Percentiles rank a stretch among this genome's conserved stretches.
Conservation (phyloP, 2,329 filamentous ascomycete species). For the Ceratocystis harringtonii region DNA sequence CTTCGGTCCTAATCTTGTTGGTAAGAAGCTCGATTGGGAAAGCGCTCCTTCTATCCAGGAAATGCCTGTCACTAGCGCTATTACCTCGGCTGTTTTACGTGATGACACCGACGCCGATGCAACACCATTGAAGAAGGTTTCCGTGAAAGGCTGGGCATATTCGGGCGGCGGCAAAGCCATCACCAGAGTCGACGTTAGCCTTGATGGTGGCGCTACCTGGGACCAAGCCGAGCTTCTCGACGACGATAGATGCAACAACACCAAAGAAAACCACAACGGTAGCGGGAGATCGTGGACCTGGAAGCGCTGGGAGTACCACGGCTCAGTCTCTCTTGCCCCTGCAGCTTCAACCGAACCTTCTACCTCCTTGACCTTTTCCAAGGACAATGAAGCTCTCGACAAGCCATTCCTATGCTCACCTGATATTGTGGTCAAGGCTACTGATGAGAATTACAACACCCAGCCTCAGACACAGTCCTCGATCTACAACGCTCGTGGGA, state of each 20-base stretch:
- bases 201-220: slow-evolving; percentile 50
- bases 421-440: slow-evolving; percentile 46
- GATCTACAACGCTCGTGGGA: slow-evolving; percentile 50
- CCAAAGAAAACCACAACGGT: slow-evolving; percentile 24
- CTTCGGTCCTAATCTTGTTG: slow-evolving; percentile 45
- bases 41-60: slow-evolving; percentile 50
- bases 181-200: slow-evolving; percentile 50
- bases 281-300: slow-evolving; percentile 38
- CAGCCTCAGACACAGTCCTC: slow-evolving; percentile 46
- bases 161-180: slow-evolving; percentile 52
- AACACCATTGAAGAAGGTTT: slow-evolving; percentile 22
- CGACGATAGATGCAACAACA: slow-evolving; percentile 29
- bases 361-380: slow-evolving; percentile 2
- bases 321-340: slow-evolving; percentile 22
- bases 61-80: slow-evolving; percentile 52
- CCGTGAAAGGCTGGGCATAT: slow-evolving; percentile 49
- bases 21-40: slow-evolving; percentile 43
- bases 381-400: slow-evolving; percentile 2
- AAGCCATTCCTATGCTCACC: slow-evolving; percentile 30
- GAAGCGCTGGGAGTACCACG: slow-evolving; percentile 46
- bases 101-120: slow-evolving; percentile 18
- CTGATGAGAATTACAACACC: slow-evolving; percentile 50
- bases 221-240: slow-evolving; percentile 45
- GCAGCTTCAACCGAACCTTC: slow-evolving; percentile 11
- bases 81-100: slow-evolving; percentile 31